Conservation (phyloP, 306 rosid species). For the Cicer arietinum region DNA sequence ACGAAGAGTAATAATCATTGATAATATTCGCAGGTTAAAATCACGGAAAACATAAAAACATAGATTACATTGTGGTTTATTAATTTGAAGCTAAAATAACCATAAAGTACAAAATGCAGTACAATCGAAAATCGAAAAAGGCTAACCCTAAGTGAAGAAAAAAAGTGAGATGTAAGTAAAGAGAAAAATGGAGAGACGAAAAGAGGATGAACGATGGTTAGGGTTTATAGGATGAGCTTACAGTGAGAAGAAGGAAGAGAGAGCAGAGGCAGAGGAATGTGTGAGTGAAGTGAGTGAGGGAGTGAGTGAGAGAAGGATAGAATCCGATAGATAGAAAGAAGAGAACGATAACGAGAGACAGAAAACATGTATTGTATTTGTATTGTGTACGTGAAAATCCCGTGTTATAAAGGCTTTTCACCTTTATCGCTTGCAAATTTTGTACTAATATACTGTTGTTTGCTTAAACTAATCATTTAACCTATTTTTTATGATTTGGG, state of each 20-base stretch:
- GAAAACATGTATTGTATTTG: slow-evolving; percentile 8
- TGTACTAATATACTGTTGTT: too few species aligned
- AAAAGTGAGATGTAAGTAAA: neutral
- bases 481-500: too few species aligned
- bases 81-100: neutral
- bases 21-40: neutral
- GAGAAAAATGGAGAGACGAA: slow-evolving; percentile 3
- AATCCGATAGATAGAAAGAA: slow-evolving; percentile 29
- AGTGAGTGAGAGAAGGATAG: slow-evolving; percentile 39
- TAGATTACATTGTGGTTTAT: neutral
- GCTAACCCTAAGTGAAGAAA: slow-evolving; percentile 44
- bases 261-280: slow-evolving; percentile 39
- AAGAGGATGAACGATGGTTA: slow-evolving; percentile 1
- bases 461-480: too few species aligned
- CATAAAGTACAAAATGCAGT: slow-evolving; percentile 23
- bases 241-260: slow-evolving; percentile 35
- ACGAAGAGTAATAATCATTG: neutral
- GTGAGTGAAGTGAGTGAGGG: slow-evolving; percentile 13
- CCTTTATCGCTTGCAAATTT: neutral
- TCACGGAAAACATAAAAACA: slow-evolving; percentile 1
- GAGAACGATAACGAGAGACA: slow-evolving; percentile 36
- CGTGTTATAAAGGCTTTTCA: slow-evolving; percentile 7
- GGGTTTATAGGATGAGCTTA: slow-evolving; percentile 36
- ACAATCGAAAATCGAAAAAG: neutral
- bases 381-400: slow-evolving; percentile 12